Conservation (phyloP, 1,284 basidiomycete genomes). For the Grifola frondosa region DNA sequence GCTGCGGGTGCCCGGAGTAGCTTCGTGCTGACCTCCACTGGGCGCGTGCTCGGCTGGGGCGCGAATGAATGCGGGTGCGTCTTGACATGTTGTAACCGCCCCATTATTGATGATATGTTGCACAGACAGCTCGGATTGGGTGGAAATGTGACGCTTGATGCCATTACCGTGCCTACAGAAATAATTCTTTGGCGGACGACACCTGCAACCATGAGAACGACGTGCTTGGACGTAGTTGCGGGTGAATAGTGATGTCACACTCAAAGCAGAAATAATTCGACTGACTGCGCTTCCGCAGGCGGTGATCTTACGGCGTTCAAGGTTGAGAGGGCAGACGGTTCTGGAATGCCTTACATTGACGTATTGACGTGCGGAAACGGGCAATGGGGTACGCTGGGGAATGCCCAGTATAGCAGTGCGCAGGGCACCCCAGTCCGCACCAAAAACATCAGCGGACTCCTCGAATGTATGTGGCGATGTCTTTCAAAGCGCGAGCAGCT, state of each 20-base stretch:
- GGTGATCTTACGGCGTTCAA: slow-evolving; percentile 81
- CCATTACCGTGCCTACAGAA: slow-evolving; percentile 85
- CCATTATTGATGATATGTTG: slow-evolving; percentile 5
- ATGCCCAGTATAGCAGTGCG: slow-evolving; percentile 74
- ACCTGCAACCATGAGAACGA: slow-evolving; percentile 52
- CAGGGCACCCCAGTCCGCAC: slow-evolving; percentile 74
- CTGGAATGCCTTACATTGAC: slow-evolving; percentile 53
- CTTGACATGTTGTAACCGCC: slow-evolving; percentile 1
- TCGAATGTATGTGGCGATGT: slow-evolving; percentile 64
- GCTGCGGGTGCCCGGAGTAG: slow-evolving; percentile 76
- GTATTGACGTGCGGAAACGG: slow-evolving; percentile 84
- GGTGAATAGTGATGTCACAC: slow-evolving; percentile 40
- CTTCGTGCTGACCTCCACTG: slow-evolving; percentile 67
- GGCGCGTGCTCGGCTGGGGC: slow-evolving; percentile 87
- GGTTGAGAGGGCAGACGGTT: slow-evolving; percentile 57
- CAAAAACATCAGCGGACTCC: slow-evolving; percentile 80
- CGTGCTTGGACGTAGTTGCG: slow-evolving; percentile 66
- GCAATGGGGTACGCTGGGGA: slow-evolving; percentile 85
- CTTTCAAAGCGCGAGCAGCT: background rate
- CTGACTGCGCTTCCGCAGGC: slow-evolving; percentile 41
- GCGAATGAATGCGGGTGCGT: slow-evolving; percentile 78
- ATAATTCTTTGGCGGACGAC: slow-evolving; percentile 68
- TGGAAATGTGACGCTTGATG: slow-evolving; percentile 61
- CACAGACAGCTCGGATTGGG: slow-evolving; percentile 83
- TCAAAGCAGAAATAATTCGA: background rate